These are phyloP conservation scores for Ogataea corticis DNA, from an alignment of 805 yeast genomes.

Conservation along the genomic window DNA sequence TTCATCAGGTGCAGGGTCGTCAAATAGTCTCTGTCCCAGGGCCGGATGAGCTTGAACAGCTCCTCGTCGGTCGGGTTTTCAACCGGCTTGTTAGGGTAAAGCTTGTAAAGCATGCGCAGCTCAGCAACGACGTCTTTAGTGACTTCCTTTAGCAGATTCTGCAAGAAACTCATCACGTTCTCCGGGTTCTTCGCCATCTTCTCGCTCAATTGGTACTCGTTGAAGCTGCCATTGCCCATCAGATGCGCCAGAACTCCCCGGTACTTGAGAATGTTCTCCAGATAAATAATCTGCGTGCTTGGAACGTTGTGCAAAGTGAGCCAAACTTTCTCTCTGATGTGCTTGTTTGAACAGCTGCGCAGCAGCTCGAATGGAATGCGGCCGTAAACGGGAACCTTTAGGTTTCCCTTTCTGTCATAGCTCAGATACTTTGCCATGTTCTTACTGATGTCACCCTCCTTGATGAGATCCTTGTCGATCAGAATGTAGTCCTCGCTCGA, in stretches of 20 bases:
- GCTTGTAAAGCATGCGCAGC: slow-evolving; percentile 45
- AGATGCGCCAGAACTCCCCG: slow-evolving; percentile 72
- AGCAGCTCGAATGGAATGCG: slow-evolving; percentile 65
- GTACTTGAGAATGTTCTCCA: slow-evolving; percentile 60
- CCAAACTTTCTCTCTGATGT: slow-evolving; percentile 72
- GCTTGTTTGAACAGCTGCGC: slow-evolving; percentile 53
- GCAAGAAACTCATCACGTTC: slow-evolving; percentile 70
- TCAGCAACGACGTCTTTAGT: slow-evolving; percentile 61
- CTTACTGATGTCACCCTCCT: slow-evolving; percentile 29
- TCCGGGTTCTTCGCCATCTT: slow-evolving; percentile 87
- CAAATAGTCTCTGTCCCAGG: slow-evolving; percentile 89
- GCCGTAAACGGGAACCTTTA: slow-evolving; percentile 60
- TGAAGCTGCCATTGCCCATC: slow-evolving; percentile 68
- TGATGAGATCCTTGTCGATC: slow-evolving; percentile 31
- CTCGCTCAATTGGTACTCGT: slow-evolving; percentile 80
- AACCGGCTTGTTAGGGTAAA: slow-evolving; percentile 20
- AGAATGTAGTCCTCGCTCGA: slow-evolving; percentile 28
- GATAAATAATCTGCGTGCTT: slow-evolving; percentile 55
- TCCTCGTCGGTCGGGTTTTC: slow-evolving; percentile 37
- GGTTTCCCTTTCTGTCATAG: slow-evolving; percentile 38
- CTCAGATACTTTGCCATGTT: slow-evolving; percentile 24
- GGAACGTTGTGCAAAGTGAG: slow-evolving; percentile 66
- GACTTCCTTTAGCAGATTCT: slow-evolving; percentile 53
- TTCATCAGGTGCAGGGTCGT: slow-evolving; percentile 30
- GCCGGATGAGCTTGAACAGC: slow-evolving; percentile 53